These are phyloP conservation scores for Leccinum barrowsii DNA, from an alignment of 768 basidiomycete species.

Conservation along the genomic window DNA sequence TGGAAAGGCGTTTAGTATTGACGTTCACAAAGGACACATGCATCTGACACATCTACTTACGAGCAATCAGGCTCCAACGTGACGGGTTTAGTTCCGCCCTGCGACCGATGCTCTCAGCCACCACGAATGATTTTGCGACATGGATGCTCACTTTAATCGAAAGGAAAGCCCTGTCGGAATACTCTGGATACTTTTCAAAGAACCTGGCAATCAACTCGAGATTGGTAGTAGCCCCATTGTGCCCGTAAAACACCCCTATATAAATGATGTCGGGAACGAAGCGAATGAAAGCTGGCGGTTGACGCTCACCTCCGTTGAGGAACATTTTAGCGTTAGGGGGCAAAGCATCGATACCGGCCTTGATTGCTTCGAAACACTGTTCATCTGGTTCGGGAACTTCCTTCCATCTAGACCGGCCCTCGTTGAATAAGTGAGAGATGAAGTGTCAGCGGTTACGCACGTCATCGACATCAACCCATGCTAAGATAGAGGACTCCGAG, in stretches of 20 bases:
- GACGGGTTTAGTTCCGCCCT: background rate
- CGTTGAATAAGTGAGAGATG: background rate
- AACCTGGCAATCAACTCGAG: slow-evolving; percentile 49
- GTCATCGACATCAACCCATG: slow-evolving; percentile 63
- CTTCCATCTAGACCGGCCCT: background rate
- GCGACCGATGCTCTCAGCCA: slow-evolving; percentile 35
- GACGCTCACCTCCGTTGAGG: slow-evolving; percentile 45
- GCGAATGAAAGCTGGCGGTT: background rate
- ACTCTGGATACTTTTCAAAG: slow-evolving; percentile 39
- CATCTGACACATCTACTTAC: slow-evolving; percentile 13
- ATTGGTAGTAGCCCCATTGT: slow-evolving; percentile 38
- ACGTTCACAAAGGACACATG: background rate
- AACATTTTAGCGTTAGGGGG: slow-evolving; percentile 45
- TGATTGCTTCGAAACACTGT: slow-evolving; percentile 43
- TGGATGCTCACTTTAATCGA: slow-evolving; percentile 29
- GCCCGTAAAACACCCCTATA: slow-evolving; percentile 57
- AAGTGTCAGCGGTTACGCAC: slow-evolving; percentile 15
- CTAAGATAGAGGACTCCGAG: slow-evolving; percentile 2
- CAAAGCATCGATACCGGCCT: slow-evolving; percentile 42
- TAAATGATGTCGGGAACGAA: slow-evolving; percentile 38
- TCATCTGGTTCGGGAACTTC: background rate
- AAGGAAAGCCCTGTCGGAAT: slow-evolving; percentile 32
- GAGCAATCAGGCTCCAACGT: slow-evolving; percentile 23
- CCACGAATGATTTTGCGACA: slow-evolving; percentile 23
- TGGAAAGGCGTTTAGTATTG: background rate